phyloP scores from a whole-genome alignment of 768 basidiomycete species.

The Podaxis mareebaensis region DNA sequence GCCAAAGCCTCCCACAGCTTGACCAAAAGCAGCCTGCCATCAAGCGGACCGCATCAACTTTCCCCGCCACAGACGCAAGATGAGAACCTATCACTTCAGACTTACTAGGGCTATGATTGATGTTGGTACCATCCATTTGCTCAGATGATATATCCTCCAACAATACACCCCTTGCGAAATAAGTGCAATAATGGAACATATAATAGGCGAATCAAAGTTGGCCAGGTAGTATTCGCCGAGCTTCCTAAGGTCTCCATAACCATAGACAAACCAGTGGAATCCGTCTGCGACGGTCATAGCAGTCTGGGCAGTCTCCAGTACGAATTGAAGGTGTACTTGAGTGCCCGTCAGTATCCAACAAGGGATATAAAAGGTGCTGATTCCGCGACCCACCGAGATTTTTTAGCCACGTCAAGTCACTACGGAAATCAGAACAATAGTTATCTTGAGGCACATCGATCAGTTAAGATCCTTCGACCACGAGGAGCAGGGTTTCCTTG shows the following conservation, averaged over 20 bases:
- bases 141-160: slow-evolving; percentile 14
- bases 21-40: slow-evolving; percentile 1
- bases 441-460: not conserved
- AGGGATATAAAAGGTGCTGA: not conserved
- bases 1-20: slow-evolving; percentile 10
- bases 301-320: slow-evolving; percentile 7
- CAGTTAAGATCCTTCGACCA: not conserved
- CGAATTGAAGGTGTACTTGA: slow-evolving; percentile 9
- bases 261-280: slow-evolving; percentile 18
- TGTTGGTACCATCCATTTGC: slow-evolving; percentile 3
- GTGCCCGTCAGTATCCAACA: not conserved
- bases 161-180: slow-evolving; percentile 17
- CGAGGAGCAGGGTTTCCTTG: not conserved
- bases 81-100: not conserved
- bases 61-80: not conserved
- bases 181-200: slow-evolving; percentile 11
- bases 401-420: slow-evolving; percentile 8
- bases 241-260: slow-evolving; percentile 9
- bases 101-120: slow-evolving; percentile 9
- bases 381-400: slow-evolving; percentile 2
- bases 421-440: slow-evolving; percentile 3
- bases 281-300: slow-evolving; percentile 14
- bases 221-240: slow-evolving; percentile 14
- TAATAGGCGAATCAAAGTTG: slow-evolving; percentile 15
- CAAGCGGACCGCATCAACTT: not conserved